These are phyloP conservation scores for Ogataea glucozyma DNA, from an alignment of 805 yeast genomes.

Conservation along the genomic window DNA sequence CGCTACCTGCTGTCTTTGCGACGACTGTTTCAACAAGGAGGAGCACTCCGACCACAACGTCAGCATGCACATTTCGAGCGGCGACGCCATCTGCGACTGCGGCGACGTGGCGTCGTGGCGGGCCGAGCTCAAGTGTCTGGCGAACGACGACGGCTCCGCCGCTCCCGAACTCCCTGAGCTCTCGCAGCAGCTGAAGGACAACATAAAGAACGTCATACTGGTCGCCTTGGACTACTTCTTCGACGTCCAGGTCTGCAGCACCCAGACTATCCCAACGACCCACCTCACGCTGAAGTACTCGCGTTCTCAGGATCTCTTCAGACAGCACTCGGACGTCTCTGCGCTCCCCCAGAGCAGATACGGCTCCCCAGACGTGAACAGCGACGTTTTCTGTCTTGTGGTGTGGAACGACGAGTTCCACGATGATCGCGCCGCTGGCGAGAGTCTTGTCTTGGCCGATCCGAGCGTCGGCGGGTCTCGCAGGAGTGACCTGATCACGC, in stretches of 20 bases:
- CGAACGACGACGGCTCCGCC: slow-evolving; percentile 20
- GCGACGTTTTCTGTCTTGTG: slow-evolving; percentile 46
- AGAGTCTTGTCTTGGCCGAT: slow-evolving; percentile 21
- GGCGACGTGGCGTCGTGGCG: slow-evolving; percentile 71
- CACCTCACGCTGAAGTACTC: slow-evolving; percentile 6
- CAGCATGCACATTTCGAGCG: slow-evolving; percentile 48
- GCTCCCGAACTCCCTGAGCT: slow-evolving; percentile 16
- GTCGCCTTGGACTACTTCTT: slow-evolving; percentile 42
- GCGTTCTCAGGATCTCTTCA: slow-evolving; percentile 11
- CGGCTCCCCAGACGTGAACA: slow-evolving; percentile 38
- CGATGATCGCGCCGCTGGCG: slow-evolving; percentile 41
- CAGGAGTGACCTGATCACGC: slow-evolving; percentile 35
- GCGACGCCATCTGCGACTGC: slow-evolving; percentile 70
- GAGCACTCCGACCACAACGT: slow-evolving; percentile 73
- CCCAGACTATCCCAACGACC: slow-evolving; percentile 26
- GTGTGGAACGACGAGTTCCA: slow-evolving; percentile 84
- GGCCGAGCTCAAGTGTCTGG: slow-evolving; percentile 48
- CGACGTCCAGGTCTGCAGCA: slow-evolving; percentile 40
- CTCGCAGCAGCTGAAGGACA: slow-evolving; percentile 21
- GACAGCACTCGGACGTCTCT: slow-evolving; percentile 33
- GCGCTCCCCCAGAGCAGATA: slow-evolving; percentile 37
- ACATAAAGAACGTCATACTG: slow-evolving; percentile 31
- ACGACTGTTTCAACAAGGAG: slow-evolving; percentile 65
- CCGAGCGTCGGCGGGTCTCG: slow-evolving; percentile 9
- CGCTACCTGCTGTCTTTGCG: slow-evolving; percentile 76